A percentile compares a stretch with the other conserved stretches of the same genome.
Conservation (phyloP, 2,329 filamentous ascomycete genomes). For the Pseudomassariella vexata region DNA sequence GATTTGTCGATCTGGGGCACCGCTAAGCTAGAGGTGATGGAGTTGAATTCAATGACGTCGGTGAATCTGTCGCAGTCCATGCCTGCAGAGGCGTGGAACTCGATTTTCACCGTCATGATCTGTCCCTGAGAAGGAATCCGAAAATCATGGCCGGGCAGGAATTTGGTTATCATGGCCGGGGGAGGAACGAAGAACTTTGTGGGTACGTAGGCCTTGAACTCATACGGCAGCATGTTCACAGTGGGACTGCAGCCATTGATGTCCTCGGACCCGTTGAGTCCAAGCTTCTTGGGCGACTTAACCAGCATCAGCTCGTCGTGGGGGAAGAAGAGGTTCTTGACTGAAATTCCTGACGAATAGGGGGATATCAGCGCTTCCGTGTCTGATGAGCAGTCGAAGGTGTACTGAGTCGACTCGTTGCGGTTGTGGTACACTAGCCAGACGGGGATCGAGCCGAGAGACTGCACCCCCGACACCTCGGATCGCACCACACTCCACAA, state of each 20-base stretch:
- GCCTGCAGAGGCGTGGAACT: slow-evolving; percentile 51
- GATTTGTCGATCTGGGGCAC: too few relatives aligned
- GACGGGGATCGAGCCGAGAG: slow-evolving; percentile 30
- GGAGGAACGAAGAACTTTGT: slow-evolving; percentile 41
- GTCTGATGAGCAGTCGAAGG: slow-evolving; percentile 46
- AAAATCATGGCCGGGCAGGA: slow-evolving; percentile 55
- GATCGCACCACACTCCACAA: slow-evolving; percentile 56
- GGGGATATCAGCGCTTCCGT: slow-evolving; percentile 48
- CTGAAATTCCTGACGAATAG: slow-evolving; percentile 47
- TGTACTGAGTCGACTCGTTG: slow-evolving; percentile 42
- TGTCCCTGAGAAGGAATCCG: slow-evolving; percentile 46
- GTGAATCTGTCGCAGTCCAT: too few relatives aligned
- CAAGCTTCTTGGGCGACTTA: slow-evolving; percentile 36
- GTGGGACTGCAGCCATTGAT: slow-evolving; percentile 50
- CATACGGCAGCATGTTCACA: slow-evolving; percentile 48
- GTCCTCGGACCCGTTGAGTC: slow-evolving; percentile 37
- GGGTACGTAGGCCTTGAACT: slow-evolving; percentile 55
- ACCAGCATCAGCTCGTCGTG: slow-evolving; percentile 50
- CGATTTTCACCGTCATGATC: slow-evolving; percentile 29
- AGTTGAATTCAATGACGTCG: too few relatives aligned
- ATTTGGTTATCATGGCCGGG: slow-evolving; percentile 52
- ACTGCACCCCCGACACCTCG: slow-evolving; percentile 43
- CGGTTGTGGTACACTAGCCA: slow-evolving; percentile 48
- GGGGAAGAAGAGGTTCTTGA: slow-evolving; percentile 59
- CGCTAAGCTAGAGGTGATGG: slow-evolving; percentile 33